Evolutionary conservation across 768 basidiomycete genomes (phyloP), one percentile per base, ranked within the genome.

Genomic region (Rhizopogon roseolus): DNA sequence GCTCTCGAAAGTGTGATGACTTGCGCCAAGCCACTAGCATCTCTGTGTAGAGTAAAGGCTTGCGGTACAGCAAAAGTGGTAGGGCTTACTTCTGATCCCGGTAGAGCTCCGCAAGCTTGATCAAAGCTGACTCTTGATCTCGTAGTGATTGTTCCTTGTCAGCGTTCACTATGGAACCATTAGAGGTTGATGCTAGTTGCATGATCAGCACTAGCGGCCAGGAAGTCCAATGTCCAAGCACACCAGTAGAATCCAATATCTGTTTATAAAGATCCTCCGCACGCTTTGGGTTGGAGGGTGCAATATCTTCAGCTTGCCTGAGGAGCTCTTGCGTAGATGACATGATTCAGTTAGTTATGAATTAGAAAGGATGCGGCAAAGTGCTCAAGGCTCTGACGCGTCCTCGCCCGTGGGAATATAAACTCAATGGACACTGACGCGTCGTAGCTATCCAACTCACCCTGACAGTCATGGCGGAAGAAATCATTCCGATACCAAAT

Each of bases 401-500:
- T 69, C 66, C 60, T 48, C 46, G 16, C 50, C 43, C 64, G 65
- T 67, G 67, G 62, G 64, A 66, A 65, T 53, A 22, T 55, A 45
- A 53, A 59, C 58, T 39, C 17, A 6, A 29, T 22, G n/a, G n/a
- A 52, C 28, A 64, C 66, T 70, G 67, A 68, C 70, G 70, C 70
- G 70, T 71, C 70, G 62, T 58, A 56, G 36, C 11, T n/a, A 50
- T 5, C 29, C 11, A n/a, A 17, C 37, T 38, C 17, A 50, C 44
- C 25, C 36, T 43, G 41, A 36, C 54, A 32, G 53, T 57, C 53
- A 93, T 94, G 91, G 81, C 90, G 50, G 90, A 96, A 69, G 91
- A 95, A 58, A 83, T 94, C 2, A 78, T 90, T 38, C 92, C 92
- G 0, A 87, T 90, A 56, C 95, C 94, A 22, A 95, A 97, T 66